These are phyloP conservation scores for Boletales sp. DNA, from an alignment of 768 basidiomycete species.

Conservation along the genomic window DNA sequence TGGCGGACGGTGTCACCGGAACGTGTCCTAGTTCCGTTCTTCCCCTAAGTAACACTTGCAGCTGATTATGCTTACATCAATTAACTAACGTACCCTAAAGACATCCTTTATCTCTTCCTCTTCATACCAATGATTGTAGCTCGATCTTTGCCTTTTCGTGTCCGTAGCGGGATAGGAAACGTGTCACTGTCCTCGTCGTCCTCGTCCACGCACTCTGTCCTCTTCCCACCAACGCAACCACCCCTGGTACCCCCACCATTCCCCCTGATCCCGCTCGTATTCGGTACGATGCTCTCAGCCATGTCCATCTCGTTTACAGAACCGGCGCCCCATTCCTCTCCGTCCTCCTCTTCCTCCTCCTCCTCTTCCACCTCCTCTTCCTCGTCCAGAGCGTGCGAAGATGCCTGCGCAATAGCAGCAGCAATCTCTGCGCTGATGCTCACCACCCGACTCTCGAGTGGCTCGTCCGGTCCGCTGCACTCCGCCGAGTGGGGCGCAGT, in stretches of 20 bases:
- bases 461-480: constrained; percentile 31
- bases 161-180: constrained; percentile 69
- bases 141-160: constrained; percentile 58
- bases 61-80: constrained; percentile 20
- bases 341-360: constrained; percentile 39
- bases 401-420: constrained; percentile 73
- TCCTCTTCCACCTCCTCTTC: constrained; percentile 45
- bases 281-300: constrained; percentile 51
- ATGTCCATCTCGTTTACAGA: constrained; percentile 51
- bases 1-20: constrained; percentile 17
- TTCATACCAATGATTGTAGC: constrained; percentile 49
- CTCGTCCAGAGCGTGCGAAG: constrained; percentile 55
- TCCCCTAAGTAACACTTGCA: neutral
- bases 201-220: constrained; percentile 37
- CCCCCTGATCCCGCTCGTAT: constrained; percentile 61
- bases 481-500: constrained; percentile 32
- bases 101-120: constrained; percentile 54
- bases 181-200: constrained; percentile 69
- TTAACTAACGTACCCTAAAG: constrained; percentile 10
- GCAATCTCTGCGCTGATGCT: constrained; percentile 79
- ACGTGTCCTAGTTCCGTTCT: constrained; percentile 1
- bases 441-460: constrained; percentile 64
- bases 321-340: constrained; percentile 38
- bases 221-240: neutral
- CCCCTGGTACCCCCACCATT: constrained; percentile 27